Percentiles rank a stretch among this genome's conserved stretches.
Conservation (phyloP, 2,329 filamentous ascomycete species). For the Cytospora mali region DNA sequence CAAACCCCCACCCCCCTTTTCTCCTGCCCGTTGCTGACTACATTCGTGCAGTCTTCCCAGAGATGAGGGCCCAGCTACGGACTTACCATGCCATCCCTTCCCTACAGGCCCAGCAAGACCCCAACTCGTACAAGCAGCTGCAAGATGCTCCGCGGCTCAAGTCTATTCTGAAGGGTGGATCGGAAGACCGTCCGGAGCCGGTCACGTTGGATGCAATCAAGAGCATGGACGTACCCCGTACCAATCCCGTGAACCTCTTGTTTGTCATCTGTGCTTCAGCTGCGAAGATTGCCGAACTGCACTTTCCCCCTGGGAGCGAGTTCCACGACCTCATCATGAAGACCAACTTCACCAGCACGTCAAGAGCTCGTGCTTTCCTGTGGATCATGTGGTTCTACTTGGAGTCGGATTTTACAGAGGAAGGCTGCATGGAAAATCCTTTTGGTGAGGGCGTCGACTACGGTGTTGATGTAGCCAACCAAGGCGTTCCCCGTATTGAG, state of each 20-base stretch:
- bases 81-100: slow-evolving; percentile 98
- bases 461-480: slow-evolving; percentile 64
- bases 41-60: slow-evolving; percentile 77
- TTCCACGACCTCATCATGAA: slow-evolving; percentile 98
- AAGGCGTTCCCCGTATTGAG: slow-evolving; percentile 69
- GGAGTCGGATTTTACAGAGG: slow-evolving; percentile 89
- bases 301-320: slow-evolving; percentile 82
- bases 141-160: slow-evolving; percentile 96
- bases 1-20: too few species aligned
- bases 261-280: slow-evolving; percentile 92
- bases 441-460: slow-evolving; percentile 77
- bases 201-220: slow-evolving; percentile 83
- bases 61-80: slow-evolving; percentile 96
- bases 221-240: slow-evolving; percentile 65
- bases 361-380: slow-evolving; percentile 83
- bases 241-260: slow-evolving; percentile 95
- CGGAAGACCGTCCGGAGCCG: slow-evolving; percentile 85
- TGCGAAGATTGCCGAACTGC: slow-evolving; percentile 86
- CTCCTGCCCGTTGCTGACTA: slow-evolving; percentile 33
- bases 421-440: slow-evolving; percentile 86
- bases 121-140: slow-evolving; percentile 95
- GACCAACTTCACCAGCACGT: slow-evolving; percentile 76
- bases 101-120: slow-evolving; percentile 90
- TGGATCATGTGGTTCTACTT: slow-evolving; percentile 99
- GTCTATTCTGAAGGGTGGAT: slow-evolving; percentile 95